These are phyloP conservation scores for Phalaenopsis hybrid DNA, from an alignment of 116 monocot species.

Conservation along the genomic window DNA sequence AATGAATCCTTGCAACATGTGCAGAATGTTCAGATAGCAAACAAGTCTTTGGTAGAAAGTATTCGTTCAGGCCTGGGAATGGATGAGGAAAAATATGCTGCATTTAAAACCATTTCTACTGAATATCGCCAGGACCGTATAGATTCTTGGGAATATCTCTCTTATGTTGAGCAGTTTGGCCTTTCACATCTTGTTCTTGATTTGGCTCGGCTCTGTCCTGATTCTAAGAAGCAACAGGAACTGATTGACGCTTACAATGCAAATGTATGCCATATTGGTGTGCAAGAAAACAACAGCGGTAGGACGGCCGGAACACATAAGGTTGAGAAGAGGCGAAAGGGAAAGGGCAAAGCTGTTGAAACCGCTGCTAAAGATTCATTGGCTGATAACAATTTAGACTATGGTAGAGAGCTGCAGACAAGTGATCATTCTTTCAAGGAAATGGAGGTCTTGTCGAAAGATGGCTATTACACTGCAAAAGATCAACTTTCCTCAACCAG, in stretches of 20 bases:
- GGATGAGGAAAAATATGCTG: conserved; percentile 67
- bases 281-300: conserved; percentile 31
- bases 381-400: conserved; percentile 39
- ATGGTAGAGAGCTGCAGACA: conserved; percentile 55
- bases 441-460: conserved; percentile 57
- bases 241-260: conserved; percentile 65
- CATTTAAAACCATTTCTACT: conserved; percentile 76
- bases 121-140: conserved; percentile 72
- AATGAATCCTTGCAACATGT: neutral
- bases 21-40: conserved; percentile 55
- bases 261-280: conserved; percentile 25
- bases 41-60: conserved; percentile 72
- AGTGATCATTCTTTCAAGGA: conserved; percentile 29
- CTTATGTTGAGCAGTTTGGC: conserved; percentile 89
- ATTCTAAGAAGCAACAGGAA: conserved; percentile 65
- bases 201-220: conserved; percentile 80
- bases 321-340: conserved; percentile 15
- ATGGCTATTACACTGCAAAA: conserved; percentile 47
- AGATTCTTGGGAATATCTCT: conserved; percentile 65
- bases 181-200: conserved; percentile 74
- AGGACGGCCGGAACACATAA: conserved; percentile 12
- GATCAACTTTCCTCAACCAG: neutral
- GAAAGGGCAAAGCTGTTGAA: conserved; percentile 34
- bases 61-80: conserved; percentile 47
- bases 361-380: conserved; percentile 19